phyloP scores from a whole-genome alignment of 2,329 filamentous ascomycete genomes.

The Chaetomiaceae sp. region DNA sequence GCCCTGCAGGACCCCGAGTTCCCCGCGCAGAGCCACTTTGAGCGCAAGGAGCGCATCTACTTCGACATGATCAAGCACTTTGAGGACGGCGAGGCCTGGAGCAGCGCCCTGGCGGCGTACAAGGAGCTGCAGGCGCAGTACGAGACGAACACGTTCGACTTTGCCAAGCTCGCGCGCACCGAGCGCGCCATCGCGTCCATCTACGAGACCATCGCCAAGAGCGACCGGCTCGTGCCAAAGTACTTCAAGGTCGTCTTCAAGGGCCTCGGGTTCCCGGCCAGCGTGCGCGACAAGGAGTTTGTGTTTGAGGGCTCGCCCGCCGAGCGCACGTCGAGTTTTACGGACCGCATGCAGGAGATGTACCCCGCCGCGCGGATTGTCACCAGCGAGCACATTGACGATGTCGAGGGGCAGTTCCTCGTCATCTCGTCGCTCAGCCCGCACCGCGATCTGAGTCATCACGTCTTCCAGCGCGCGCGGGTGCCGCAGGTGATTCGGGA shows the following conservation, averaged over 20 bases:
- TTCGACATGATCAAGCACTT: constrained; percentile 94
- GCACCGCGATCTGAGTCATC: constrained; percentile 76
- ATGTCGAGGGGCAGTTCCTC: constrained; percentile 86
- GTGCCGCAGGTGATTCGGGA: constrained; percentile 81
- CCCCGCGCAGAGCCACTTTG: constrained; percentile 80
- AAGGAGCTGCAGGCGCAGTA: constrained; percentile 90
- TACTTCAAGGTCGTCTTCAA: constrained; percentile 92
- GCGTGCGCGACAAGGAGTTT: constrained; percentile 82
- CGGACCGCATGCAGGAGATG: constrained; percentile 86
- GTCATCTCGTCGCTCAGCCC: constrained; percentile 76
- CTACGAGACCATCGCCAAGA: constrained; percentile 81
- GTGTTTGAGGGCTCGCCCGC: constrained; percentile 78
- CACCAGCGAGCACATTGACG: constrained; percentile 63
- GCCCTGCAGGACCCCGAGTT: constrained; percentile 71
- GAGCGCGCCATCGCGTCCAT: constrained; percentile 89
- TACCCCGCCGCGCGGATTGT: constrained; percentile 83
- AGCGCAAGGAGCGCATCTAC: constrained; percentile 87
- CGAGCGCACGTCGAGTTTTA: constrained; percentile 77
- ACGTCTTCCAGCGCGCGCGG: constrained; percentile 82
- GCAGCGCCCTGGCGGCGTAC: constrained; percentile 80
- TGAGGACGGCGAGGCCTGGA: constrained; percentile 92
- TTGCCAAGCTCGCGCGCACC: constrained; percentile 81
- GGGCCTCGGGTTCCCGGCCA: constrained; percentile 79
- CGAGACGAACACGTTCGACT: constrained; percentile 84
- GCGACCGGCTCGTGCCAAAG: constrained; percentile 70